Conservation (phyloP, 2,329 filamentous ascomycete genomes). For the Mycosphaerella sp. region DNA sequence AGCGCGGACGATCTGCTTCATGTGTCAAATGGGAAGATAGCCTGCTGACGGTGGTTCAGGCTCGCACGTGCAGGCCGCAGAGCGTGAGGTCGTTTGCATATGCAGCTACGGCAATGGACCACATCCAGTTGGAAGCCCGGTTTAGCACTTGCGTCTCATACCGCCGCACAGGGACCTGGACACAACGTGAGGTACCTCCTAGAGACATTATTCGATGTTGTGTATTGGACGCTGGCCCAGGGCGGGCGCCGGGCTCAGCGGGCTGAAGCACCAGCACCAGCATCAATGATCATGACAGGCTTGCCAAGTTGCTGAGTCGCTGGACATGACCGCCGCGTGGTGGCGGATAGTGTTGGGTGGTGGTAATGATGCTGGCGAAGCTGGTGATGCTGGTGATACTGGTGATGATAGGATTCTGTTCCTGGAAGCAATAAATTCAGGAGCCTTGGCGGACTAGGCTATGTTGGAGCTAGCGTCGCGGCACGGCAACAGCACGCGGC, state of each 20-base stretch:
- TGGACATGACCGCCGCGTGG: neutral
- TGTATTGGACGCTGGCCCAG: neutral
- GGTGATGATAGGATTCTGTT: conserved; percentile 1
- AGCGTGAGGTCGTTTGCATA: neutral
- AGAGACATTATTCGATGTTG: neutral
- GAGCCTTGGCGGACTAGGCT: neutral
- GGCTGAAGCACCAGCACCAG: neutral
- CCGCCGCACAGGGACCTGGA: neutral
- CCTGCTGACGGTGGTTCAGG: neutral
- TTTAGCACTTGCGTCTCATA: neutral
- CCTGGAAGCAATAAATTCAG: neutral
- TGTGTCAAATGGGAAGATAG: neutral
- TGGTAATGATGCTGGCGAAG: neutral
- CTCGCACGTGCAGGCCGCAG: neutral
- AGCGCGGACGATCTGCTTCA: neutral
- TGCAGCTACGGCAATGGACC: neutral
- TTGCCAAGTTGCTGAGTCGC: neutral
- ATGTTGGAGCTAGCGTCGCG: neutral
- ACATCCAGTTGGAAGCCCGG: neutral
- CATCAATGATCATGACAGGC: neutral
- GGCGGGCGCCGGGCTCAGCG: neutral
- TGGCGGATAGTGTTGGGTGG: neutral
- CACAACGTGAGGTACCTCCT: neutral
- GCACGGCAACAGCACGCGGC: neutral
- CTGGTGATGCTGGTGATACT: too few species aligned